Conservation (phyloP, 495 filamentous ascomycete genomes). For the Cairneyella variabilis region DNA sequence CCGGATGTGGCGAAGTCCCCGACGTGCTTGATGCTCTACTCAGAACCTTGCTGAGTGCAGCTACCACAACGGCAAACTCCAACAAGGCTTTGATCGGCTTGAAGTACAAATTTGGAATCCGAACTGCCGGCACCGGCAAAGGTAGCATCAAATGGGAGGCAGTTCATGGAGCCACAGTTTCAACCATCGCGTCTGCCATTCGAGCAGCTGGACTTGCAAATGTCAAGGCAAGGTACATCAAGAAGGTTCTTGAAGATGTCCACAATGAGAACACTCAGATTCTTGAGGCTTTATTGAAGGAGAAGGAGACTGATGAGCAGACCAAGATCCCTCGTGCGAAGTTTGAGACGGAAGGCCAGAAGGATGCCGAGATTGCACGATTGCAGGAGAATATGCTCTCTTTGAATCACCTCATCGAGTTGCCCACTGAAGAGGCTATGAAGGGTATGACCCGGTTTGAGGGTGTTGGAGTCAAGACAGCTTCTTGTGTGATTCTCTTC, state of each 20-base stretch:
- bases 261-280: conserved; percentile 58
- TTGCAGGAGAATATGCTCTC: conserved; percentile 56
- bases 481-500: conserved; percentile 80
- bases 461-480: conserved; percentile 89
- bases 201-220: conserved; percentile 66
- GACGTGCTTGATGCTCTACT: conserved; percentile 86
- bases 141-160: conserved; percentile 87
- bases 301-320: conserved; percentile 27
- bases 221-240: conserved; percentile 73
- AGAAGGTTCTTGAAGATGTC: conserved; percentile 76
- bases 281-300: conserved; percentile 31
- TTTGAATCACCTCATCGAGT: conserved; percentile 71
- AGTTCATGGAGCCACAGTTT: conserved; percentile 58
- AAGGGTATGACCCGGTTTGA: conserved; percentile 68
- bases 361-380: conserved; percentile 36
- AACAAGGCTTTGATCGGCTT: conserved; percentile 69
- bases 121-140: conserved; percentile 35
- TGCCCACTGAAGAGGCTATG: conserved; percentile 68
- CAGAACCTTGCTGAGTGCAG: conserved; percentile 74
- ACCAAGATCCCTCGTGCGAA: conserved; percentile 26
- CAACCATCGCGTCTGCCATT: conserved; percentile 70
- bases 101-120: conserved; percentile 60
- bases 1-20: conserved; percentile 92
- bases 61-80: conserved; percentile 64
- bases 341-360: conserved; percentile 29